Evolutionary conservation across 768 basidiomycete genomes (phyloP).

Genomic region (Russula lepida): DNA sequence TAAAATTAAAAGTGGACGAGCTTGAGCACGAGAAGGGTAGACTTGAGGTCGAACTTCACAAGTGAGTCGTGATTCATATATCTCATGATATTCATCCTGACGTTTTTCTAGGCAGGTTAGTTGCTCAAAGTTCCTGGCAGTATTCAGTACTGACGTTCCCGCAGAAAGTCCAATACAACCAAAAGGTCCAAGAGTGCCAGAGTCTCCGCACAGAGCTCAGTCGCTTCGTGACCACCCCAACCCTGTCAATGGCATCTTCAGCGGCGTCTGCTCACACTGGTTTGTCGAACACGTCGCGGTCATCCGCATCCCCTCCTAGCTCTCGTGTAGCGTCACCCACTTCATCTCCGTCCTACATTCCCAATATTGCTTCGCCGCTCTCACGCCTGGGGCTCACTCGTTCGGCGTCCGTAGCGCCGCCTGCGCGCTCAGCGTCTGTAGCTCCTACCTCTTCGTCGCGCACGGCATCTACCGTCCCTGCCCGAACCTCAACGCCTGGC

Average conservation of each 20-base stretch:
- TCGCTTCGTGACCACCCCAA: conserved; percentile 16
- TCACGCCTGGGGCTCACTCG: conserved; percentile 14
- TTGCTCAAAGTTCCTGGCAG: not conserved
- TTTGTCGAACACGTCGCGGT: conserved; percentile 19
- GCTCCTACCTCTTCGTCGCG: conserved; percentile 12
- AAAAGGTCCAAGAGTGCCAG: conserved; percentile 23
- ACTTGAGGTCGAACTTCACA: conserved; percentile 62
- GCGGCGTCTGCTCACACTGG: conserved; percentile 18
- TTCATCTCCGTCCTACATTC: conserved; percentile 7
- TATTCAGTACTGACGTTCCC: conserved; percentile 1
- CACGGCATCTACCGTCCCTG: conserved; percentile 9
- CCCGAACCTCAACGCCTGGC: conserved; percentile 16
- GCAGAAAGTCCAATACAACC: conserved; percentile 20
- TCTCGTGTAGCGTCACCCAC: conserved; percentile 22
- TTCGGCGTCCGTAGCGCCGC: conserved; percentile 14
- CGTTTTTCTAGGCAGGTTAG: conserved; percentile 14
- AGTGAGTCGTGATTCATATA: conserved; percentile 38
- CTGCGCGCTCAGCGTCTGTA: conserved; percentile 16
- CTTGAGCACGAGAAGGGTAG: conserved; percentile 48
- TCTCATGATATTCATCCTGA: not conserved
- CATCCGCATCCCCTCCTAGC: conserved; percentile 16
- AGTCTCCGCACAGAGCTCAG: conserved; percentile 21
- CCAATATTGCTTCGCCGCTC: conserved; percentile 5
- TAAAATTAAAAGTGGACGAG: conserved; percentile 61
- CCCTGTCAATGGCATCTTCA: conserved; percentile 11